These are phyloP conservation scores for Flaveria brownii DNA, from an alignment of 129 eudicot genomes.

Conservation along the genomic window DNA sequence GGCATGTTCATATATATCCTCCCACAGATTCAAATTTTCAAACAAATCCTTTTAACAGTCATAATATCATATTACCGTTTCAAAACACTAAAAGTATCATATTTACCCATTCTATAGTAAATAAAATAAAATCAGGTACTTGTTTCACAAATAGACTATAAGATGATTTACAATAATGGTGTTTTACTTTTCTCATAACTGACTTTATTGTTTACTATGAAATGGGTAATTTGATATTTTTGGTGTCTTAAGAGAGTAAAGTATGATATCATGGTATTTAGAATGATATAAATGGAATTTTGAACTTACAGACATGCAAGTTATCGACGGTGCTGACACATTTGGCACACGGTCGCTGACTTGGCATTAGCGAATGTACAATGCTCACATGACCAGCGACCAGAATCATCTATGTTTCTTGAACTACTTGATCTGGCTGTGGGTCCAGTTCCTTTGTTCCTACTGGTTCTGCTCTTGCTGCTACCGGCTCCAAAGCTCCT, in stretches of 20 bases:
- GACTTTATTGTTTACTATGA: background rate
- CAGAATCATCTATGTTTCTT: slow-evolving; percentile 62
- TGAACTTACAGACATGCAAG: background rate
- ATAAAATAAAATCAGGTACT: background rate
- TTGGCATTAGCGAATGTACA: slow-evolving; percentile 83
- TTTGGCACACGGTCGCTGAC: slow-evolving; percentile 64
- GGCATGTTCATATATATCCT: no score
- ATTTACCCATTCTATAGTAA: background rate
- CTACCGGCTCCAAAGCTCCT: slow-evolving; percentile 56
- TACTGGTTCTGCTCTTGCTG: slow-evolving; percentile 39
- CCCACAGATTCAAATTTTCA: no score
- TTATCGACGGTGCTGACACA: slow-evolving; percentile 82
- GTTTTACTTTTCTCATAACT: no score
- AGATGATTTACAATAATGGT: background rate
- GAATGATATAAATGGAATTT: background rate
- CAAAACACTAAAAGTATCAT: background rate
- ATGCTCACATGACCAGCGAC: slow-evolving; percentile 85
- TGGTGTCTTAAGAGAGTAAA: background rate
- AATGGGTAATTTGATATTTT: background rate
- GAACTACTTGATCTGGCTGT: slow-evolving; percentile 50
- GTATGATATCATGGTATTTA: background rate
- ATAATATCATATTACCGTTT: background rate
- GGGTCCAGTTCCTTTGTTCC: slow-evolving; percentile 48
- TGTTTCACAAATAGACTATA: background rate
- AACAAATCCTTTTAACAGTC: background rate